Conservation (phyloP, 345 rosid genomes). For the Boechera retrofracta region DNA sequence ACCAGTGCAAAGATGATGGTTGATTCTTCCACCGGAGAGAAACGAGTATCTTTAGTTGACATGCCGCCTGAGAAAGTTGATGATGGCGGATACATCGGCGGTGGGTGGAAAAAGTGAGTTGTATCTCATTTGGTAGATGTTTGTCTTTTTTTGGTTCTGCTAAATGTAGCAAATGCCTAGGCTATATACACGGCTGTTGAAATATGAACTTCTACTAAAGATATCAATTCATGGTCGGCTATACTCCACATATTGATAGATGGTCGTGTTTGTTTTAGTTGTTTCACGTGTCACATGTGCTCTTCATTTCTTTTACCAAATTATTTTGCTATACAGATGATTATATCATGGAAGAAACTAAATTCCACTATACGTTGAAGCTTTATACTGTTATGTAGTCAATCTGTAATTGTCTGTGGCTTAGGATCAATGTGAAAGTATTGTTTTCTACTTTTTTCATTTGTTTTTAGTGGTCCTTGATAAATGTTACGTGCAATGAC, state of each 20-base stretch:
- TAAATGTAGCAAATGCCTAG: conserved; percentile 8
- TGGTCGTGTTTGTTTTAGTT: background rate
- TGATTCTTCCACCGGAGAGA: conserved; percentile 63
- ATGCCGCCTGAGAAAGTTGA: conserved; percentile 66
- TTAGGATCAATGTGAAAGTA: conserved; percentile 4
- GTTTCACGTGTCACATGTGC: conserved; percentile 8
- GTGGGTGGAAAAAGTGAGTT: conserved; percentile 90
- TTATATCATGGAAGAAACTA: background rate
- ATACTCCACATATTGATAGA: background rate
- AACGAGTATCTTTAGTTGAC: conserved; percentile 49
- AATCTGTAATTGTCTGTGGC: background rate
- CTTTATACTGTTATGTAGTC: conserved; percentile 2
- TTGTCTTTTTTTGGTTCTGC: background rate
- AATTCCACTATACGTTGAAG: background rate
- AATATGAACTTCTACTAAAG: background rate
- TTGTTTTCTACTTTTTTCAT: conserved; percentile 1
- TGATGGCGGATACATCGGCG: conserved; percentile 70
- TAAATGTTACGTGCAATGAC: conserved; percentile 46
- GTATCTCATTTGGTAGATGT: background rate
- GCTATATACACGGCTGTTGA: background rate
- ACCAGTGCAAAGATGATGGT: conserved; percentile 70
- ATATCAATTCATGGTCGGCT: background rate
- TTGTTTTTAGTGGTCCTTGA: conserved; percentile 3
- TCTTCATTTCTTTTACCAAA: background rate
- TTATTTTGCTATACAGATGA: background rate